Conservation (phyloP, 305 asterid genomes). For the Lippia alba region DNA sequence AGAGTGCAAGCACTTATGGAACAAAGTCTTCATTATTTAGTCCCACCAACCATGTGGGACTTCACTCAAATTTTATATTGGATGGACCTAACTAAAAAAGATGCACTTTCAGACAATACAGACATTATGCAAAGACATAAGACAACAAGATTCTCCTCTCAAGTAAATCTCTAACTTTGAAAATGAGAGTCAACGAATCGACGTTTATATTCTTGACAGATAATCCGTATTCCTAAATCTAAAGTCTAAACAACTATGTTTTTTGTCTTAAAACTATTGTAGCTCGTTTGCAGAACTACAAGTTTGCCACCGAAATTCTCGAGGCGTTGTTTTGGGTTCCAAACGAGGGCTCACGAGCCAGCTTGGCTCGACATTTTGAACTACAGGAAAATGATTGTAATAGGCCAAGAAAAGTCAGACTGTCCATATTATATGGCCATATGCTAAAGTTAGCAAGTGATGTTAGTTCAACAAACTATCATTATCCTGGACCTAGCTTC, state of each 20-base stretch:
- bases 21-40: background rate
- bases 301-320: slow-evolving; percentile 6
- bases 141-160: slow-evolving; percentile 57
- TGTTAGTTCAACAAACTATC: slow-evolving; percentile 38
- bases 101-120: slow-evolving; percentile 20
- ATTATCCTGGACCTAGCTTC: slow-evolving; percentile 4
- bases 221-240: slow-evolving; percentile 30
- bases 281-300: background rate
- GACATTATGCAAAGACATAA: slow-evolving; percentile 39
- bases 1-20: background rate
- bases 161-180: slow-evolving; percentile 41
- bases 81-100: slow-evolving; percentile 22
- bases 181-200: slow-evolving; percentile 45
- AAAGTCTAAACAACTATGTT: slow-evolving; percentile 19
- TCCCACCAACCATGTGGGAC: slow-evolving; percentile 27
- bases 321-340: background rate
- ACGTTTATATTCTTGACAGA: slow-evolving; percentile 36
- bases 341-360: background rate
- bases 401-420: slow-evolving; percentile 13
- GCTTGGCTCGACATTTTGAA: background rate
- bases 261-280: background rate
- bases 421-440: slow-evolving; percentile 2
- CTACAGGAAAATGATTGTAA: background rate
- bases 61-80: slow-evolving; percentile 1
- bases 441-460: slow-evolving; percentile 25